Percentiles rank a stretch among this genome's conserved stretches.
phyloP scores from a whole-genome alignment of 768 basidiomycete species.

The Leccinum sublutescens region DNA sequence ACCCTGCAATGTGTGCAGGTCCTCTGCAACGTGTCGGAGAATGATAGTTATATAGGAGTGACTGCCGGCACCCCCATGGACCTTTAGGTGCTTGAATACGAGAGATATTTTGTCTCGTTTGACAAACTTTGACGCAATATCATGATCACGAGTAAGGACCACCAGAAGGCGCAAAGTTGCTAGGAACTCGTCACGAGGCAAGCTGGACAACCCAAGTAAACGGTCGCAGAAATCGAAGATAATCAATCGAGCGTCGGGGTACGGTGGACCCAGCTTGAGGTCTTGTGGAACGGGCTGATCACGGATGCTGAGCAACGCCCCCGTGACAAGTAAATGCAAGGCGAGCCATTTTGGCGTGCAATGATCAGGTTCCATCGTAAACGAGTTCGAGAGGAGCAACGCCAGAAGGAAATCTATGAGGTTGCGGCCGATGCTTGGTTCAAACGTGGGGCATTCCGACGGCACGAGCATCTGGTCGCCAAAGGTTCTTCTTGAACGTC shows the following conservation, averaged over 20 bases:
- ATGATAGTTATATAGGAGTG: constrained; percentile 85
- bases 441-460: constrained; percentile 65
- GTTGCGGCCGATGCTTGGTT: constrained; percentile 51
- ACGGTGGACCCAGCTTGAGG: constrained; percentile 58
- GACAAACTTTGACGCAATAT: constrained; percentile 64
- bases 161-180: constrained; percentile 82
- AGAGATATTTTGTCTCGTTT: constrained; percentile 57
- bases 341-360: constrained; percentile 83
- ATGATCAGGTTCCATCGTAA: constrained; percentile 51
- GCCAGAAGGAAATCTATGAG: constrained; percentile 71
- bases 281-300: constrained; percentile 64
- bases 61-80: constrained; percentile 57
- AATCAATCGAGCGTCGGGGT: constrained; percentile 56
- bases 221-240: constrained; percentile 78
- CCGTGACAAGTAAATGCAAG: constrained; percentile 79
- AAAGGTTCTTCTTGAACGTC: constrained; percentile 74
- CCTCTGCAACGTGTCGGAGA: constrained; percentile 90
- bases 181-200: constrained; percentile 80
- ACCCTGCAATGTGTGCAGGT: constrained; percentile 54
- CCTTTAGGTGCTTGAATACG: constrained; percentile 67
- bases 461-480: constrained; percentile 80
- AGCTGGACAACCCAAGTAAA: constrained; percentile 59
- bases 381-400: constrained; percentile 57
- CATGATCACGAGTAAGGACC: constrained; percentile 73
- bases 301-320: constrained; percentile 73